Evolutionary conservation across 177 flowering plant genomes (phyloP), one percentile per base, ranked within the genome.

Genomic region (Vitis hybrid): DNA sequence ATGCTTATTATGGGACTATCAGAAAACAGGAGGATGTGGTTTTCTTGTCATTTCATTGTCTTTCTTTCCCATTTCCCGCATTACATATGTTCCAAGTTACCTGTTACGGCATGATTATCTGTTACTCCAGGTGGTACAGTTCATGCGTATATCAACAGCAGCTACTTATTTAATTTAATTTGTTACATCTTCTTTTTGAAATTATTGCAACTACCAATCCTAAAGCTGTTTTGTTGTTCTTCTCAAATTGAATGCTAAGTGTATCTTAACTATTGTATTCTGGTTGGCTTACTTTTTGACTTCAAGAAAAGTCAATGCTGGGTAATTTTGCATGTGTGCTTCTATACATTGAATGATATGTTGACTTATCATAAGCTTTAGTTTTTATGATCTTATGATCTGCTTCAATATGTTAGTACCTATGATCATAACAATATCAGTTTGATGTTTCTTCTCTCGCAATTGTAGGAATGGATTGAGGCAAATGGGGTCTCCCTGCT

Each of bases 381-480:
- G 12, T 59, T 59, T 59, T 10, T 24, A 59, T 20, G 35, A 35
- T 11, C 24, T 24, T 59, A 24, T 59, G n/a, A 54, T 4, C 11
- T 20, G 35, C 2, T 10, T 59, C 27, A 59, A 59, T 59, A 59
- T 59, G 35, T 10, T 59, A 9, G 2, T 57, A 20, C 41, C 14
- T 24, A 12, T 24, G 15, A 11, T 32, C 14, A 10, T 61, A 24
- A 32, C 2, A 14, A 21, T n/a, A 17, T 3, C 58, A 20, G 12
- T 63, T 17, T 13, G 41, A 4, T 13, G 32, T 30, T 21, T 61
- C 51, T 11, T 24, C n/a, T 48, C 13, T 61, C 50, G 46, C 52
- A 59, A 52, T 58, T 74, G 58, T 77, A 95, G 99, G 96, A 89
- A 77, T 95, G 99, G 98, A 66, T 68, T 54, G 87, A 83, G 71